Evolutionary conservation across 768 basidiomycete species (phyloP), one percentile per base, ranked within the genome.

Genomic region (Hericium coralloides): DNA sequence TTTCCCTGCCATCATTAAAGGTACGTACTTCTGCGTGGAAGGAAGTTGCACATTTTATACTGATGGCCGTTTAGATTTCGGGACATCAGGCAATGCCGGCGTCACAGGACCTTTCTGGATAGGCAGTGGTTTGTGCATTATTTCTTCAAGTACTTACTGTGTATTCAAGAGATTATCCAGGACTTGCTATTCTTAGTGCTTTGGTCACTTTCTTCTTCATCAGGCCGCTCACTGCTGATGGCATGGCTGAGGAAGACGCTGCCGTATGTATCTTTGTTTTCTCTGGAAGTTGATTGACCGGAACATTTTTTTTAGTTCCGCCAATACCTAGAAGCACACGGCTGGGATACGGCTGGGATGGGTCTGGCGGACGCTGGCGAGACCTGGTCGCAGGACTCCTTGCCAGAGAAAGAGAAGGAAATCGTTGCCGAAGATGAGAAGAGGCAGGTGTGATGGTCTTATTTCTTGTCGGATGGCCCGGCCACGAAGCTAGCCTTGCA

Each of bases 21-120:
- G 84, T 81, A 60, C 45, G 73, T 63, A 22, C 1, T 52, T 9
- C 22, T 54, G 15, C 25, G 17, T 37, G 37, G 48, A 58, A 55
- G 47, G 49, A 41, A 17, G 58, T 22, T 36, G 18, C 8, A 52
- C 36, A 14, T 12, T 12, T 38, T 55, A 17, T 56, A 36, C 36
- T 20, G 49, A 57, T 51, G 39, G 48, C 38, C 60, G 59, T 39
- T 36, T 25, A 82, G 87, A 78, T 20, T 90, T 90, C 59, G 84
- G 84, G 5, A 9, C 76, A 1, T 61, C 53, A 12, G 70, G 79
- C 23, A 67, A 71, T 38, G 77, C 73, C 59, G 87, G 85, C 52
- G 85, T 87, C 66, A 92, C 92, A 0, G 90, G 91, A 18, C 90
- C 90, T 14, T 92, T 92, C 79, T 92, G 86, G 88, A 68, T 92